A percentile compares a stretch with the other conserved stretches of the same genome.
Conservation (phyloP, 176 grass and related monocot species). For the Phyllostachys edulis region DNA sequence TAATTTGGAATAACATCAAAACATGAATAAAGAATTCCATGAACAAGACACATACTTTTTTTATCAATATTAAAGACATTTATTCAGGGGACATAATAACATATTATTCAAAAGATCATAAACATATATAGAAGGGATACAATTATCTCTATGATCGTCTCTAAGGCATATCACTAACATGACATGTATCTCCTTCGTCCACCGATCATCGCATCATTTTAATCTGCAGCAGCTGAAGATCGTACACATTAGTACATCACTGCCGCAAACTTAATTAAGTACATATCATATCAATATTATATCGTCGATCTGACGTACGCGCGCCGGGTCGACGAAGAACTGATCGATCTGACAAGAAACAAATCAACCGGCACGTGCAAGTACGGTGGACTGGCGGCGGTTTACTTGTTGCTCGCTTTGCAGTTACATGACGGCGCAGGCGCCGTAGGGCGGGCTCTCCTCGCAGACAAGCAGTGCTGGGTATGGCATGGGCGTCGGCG, state of each 20-base stretch:
- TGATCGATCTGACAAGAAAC: background rate
- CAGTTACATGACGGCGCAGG: constrained; percentile 36
- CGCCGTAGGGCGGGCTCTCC: constrained; percentile 23
- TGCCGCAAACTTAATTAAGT: background rate
- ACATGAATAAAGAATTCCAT: too few relatives aligned
- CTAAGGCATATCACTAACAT: too few relatives aligned
- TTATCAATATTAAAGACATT: too few relatives aligned
- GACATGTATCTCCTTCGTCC: background rate
- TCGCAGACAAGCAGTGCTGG: constrained; percentile 22
- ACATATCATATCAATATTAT: background rate
- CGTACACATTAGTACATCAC: background rate
- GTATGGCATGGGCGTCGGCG: background rate
- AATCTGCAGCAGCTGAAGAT: background rate
- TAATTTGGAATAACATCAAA: too few relatives aligned
- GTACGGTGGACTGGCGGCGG: background rate
- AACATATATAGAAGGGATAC: too few relatives aligned
- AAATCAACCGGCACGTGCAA: background rate
- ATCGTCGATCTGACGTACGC: background rate
- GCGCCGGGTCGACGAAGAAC: background rate
- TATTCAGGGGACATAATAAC: too few relatives aligned
- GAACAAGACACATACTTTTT: too few relatives aligned
- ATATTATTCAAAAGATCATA: too few relatives aligned
- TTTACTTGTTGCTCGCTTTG: background rate
- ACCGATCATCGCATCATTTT: background rate
- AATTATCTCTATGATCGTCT: too few relatives aligned